Evolutionary conservation across 2,329 filamentous ascomycete species (phyloP), one percentile per base, ranked within the genome.

Genomic region (Fonsecaea pugnacius): DNA sequence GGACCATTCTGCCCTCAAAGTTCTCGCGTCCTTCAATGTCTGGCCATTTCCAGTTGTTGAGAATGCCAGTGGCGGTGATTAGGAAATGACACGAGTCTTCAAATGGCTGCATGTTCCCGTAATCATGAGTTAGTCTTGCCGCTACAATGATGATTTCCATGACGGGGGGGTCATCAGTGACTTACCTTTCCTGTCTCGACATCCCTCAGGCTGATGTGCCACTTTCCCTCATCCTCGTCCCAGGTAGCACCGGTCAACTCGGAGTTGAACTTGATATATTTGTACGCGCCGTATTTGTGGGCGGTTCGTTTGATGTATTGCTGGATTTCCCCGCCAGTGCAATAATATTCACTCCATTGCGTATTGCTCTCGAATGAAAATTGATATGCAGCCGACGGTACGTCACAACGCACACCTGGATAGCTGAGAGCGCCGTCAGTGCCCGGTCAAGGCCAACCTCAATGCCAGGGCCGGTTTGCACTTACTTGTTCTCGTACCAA

Each of bases 281-380:
- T 78, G 72, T 90, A 87, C 1, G 91, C 84, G 60, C 87, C 80
- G 72, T 90, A 83, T 69, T 91, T 89, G 7, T 78, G 78, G 0
- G 88, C 87, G 2, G 89, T 74, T 0, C 75, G 74, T 69, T 89
- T 82, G 86, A 87, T 87, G 72, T 92, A 92, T 16, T 85, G 81
- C 6, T 81, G 77, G 64, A 92, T 91, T 73, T 92, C 89, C 3
- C 77, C 73, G 0, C 89, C 89, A 40, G 85, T 84, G 0, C 89
- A 84, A 70, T 90, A 91, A 64, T 87, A 82, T 69, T 90, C 86
- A 0, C 82, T 83, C 89, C 89, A 92, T 68, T 89, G 80, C 0
- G 82, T 84, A 62, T 91, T 91, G 0, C 88, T 87, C 6, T 81
- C 80, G 73, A 90, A 91, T 9, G 33, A 3, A 10, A 27, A 36